These are phyloP conservation scores for Arxiozyma bovina DNA, from an alignment of 1,139 yeast species.

Conservation along the genomic window DNA sequence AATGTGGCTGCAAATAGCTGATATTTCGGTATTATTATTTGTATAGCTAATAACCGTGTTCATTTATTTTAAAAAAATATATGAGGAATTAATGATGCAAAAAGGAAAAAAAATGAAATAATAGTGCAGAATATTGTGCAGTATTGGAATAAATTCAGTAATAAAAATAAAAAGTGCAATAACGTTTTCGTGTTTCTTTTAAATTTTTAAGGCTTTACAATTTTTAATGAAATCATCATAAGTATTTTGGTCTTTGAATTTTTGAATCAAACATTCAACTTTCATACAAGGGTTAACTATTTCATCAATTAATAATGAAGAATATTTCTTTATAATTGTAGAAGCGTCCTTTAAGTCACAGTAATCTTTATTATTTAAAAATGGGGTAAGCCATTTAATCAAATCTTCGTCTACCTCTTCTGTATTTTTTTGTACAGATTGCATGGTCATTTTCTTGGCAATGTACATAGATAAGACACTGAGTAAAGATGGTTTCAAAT, in stretches of 20 bases:
- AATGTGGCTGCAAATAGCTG: neutral
- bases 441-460: constrained; percentile 57
- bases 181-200: neutral
- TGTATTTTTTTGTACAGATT: constrained; percentile 28
- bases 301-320: constrained; percentile 21
- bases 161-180: no score
- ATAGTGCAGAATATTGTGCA: neutral
- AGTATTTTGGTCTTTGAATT: constrained; percentile 20
- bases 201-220: constrained; percentile 7
- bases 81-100: neutral
- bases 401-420: constrained; percentile 25
- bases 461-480: constrained; percentile 87
- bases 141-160: no score
- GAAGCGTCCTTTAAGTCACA: constrained; percentile 12
- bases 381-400: neutral
- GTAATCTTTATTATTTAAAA: constrained; percentile 6
- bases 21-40: neutral
- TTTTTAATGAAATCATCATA: constrained; percentile 14
- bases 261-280: constrained; percentile 23
- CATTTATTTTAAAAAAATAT: neutral
- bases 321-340: constrained; percentile 14
- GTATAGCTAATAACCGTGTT: neutral
- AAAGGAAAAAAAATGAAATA: neutral
- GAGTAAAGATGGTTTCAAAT: constrained; percentile 65
- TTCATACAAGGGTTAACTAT: constrained; percentile 25